A percentile compares a stretch with the other conserved stretches of the same genome.
Evolutionary conservation across 2,329 filamentous ascomycete species (phyloP).

Genomic region (Neurospora crassa): DNA sequence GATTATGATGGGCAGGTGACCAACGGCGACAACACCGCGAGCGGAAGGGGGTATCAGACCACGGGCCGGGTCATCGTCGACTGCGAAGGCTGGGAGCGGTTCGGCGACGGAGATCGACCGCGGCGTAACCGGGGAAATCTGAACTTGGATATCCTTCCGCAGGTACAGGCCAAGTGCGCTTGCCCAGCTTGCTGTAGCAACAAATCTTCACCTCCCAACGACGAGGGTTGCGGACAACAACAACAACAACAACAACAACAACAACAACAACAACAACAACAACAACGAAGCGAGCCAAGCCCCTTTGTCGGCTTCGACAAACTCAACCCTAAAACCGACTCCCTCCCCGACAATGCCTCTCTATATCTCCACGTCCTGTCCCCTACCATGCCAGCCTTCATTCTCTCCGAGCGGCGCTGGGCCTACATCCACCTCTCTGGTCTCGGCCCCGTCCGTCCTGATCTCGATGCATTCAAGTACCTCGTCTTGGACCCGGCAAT

Average conservation of each 20-base stretch:
- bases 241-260: too few species aligned
- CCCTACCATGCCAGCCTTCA: constrained; percentile 36
- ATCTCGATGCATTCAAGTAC: constrained; percentile 40
- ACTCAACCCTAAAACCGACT: constrained; percentile 26
- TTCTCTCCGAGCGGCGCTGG: constrained; percentile 36
- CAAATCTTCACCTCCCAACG: background rate
- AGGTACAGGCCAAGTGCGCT: constrained; percentile 31
- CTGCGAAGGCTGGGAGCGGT: constrained; percentile 31
- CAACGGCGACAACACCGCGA: constrained; percentile 15
- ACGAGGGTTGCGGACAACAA: too few species aligned
- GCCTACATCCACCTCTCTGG: constrained; percentile 27
- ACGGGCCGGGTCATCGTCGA: constrained; percentile 33
- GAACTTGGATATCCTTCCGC: constrained; percentile 29
- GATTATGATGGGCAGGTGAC: constrained; percentile 34
- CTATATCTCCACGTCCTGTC: constrained; percentile 34
- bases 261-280: too few species aligned
- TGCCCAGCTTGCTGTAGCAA: constrained; percentile 26
- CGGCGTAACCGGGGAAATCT: constrained; percentile 1
- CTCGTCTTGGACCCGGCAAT: constrained; percentile 39
- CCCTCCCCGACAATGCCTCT: constrained; percentile 27
- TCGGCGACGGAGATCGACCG: constrained; percentile 13
- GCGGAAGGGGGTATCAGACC: constrained; percentile 21
- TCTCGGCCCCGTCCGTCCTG: constrained; percentile 30
- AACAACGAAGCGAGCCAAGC: constrained; percentile 14
- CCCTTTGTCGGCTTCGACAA: constrained; percentile 32